Evolutionary conservation across 257 asterid species (phyloP).

Genomic region (Thymus quinquecostatus): DNA sequence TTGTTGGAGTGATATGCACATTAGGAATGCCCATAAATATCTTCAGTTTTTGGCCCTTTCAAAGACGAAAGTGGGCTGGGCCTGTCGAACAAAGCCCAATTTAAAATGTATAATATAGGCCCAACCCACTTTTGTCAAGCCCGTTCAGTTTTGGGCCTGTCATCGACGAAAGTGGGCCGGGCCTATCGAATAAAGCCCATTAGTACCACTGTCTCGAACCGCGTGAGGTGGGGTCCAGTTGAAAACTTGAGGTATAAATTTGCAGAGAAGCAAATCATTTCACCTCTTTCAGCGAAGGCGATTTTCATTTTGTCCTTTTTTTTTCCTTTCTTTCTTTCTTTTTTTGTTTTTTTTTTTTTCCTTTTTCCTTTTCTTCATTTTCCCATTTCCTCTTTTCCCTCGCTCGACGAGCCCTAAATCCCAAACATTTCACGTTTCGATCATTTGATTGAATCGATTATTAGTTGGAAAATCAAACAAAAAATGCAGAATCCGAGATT

Average conservation of each 20-base stretch:
- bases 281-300: constrained; percentile 27
- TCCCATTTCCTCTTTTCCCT: constrained; percentile 34
- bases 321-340: background rate
- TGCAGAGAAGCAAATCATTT: constrained; percentile 17
- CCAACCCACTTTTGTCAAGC: too few species aligned
- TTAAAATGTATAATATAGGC: too few species aligned
- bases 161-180: constrained; percentile 3
- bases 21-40: too few species aligned
- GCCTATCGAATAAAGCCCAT: too few species aligned
- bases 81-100: too few species aligned
- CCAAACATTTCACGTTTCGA: constrained; percentile 6
- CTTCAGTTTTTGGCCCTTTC: too few species aligned
- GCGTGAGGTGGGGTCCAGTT: constrained; percentile 39
- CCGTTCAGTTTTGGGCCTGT: too few species aligned
- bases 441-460: constrained; percentile 37
- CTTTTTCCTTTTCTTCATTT: constrained; percentile 23
- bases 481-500: constrained; percentile 87
- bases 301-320: constrained; percentile 22
- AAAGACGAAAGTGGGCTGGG: too few species aligned
- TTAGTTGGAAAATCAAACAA: background rate
- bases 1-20: too few species aligned
- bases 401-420: constrained; percentile 53
- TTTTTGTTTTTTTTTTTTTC: constrained; percentile 11
- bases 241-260: constrained; percentile 29
- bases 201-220: background rate